A percentile compares a stretch with the other conserved stretches of the same genome.
phyloP scores from a whole-genome alignment of 305 asterid species.

The Fraxinus angustifolia region DNA sequence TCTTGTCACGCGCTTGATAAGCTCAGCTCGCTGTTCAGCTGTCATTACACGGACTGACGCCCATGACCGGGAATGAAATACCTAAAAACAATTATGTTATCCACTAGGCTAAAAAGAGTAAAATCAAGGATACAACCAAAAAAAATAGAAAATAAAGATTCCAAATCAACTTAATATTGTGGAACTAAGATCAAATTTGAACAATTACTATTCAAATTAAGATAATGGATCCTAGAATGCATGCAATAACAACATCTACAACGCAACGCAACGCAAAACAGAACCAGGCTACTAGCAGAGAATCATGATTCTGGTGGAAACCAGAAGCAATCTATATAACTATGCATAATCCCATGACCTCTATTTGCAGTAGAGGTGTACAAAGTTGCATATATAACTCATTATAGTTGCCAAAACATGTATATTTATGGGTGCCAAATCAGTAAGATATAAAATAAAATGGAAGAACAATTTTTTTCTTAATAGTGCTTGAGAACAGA shows the following conservation, averaged over 20 bases:
- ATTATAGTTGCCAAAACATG: neutral
- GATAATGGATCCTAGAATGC: constrained; percentile 15
- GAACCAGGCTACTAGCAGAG: neutral
- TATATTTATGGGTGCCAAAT: neutral
- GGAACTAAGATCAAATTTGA: neutral
- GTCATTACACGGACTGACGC: constrained; percentile 65
- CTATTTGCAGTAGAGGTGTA: constrained; percentile 6
- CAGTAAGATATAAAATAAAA: neutral
- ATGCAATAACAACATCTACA: neutral
- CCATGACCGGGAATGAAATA: constrained; percentile 74
- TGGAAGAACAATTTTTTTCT: constrained; percentile 1
- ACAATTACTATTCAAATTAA: constrained; percentile 14
- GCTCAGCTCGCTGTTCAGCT: constrained; percentile 69
- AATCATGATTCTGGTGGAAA: constrained; percentile 10
- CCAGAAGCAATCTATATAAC: neutral
- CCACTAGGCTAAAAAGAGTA: constrained; percentile 19
- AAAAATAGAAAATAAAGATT: constrained; percentile 8
- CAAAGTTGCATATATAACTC: constrained; percentile 4
- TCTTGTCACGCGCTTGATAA: constrained; percentile 51
- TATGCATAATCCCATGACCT: neutral
- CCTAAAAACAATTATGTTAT: constrained; percentile 39
- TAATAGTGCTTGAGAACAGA: constrained; percentile 9
- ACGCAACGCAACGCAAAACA: neutral
- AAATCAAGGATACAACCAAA: neutral
- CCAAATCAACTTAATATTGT: constrained; percentile 17